Evolutionary conservation across 228 moss, liverwort and hornwort genomes (phyloP).

Genomic region (Sphagnum fallax): DNA sequence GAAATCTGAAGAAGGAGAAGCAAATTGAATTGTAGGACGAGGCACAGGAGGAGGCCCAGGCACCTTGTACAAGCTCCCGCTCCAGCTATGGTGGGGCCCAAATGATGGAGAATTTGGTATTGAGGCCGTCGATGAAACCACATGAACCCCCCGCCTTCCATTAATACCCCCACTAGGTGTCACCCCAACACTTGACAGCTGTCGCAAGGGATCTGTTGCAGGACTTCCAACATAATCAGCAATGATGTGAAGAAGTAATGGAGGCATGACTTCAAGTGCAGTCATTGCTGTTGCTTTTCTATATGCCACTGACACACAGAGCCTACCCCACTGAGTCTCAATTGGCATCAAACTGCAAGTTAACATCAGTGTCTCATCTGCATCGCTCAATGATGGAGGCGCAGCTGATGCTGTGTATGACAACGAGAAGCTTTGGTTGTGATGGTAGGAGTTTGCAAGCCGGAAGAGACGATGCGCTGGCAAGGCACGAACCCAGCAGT

Average conservation of each 20-base stretch:
- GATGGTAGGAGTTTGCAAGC: slow-evolving; percentile 79
- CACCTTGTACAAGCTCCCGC: slow-evolving; percentile 67
- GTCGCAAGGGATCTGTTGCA: slow-evolving; percentile 76
- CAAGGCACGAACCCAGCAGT: slow-evolving; percentile 84
- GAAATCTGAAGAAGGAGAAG: slow-evolving; percentile 65
- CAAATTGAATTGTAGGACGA: slow-evolving; percentile 49
- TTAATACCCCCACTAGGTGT: slow-evolving; percentile 64
- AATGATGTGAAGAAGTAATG: slow-evolving; percentile 70
- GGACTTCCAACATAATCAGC: slow-evolving; percentile 95
- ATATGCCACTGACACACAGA: slow-evolving; percentile 73
- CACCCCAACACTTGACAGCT: slow-evolving; percentile 73
- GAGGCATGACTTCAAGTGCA: slow-evolving; percentile 88
- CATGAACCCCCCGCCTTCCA: slow-evolving; percentile 73
- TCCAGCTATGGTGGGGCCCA: slow-evolving; percentile 95
- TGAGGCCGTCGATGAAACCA: slow-evolving; percentile 76
- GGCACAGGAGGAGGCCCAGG: slow-evolving; percentile 37
- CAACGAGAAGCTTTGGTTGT: slow-evolving; percentile 86
- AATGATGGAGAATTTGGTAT: slow-evolving; percentile 74
- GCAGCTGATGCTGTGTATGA: slow-evolving; percentile 66
- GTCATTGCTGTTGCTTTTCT: slow-evolving; percentile 91
- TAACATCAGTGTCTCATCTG: slow-evolving; percentile 81
- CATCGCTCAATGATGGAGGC: slow-evolving; percentile 50
- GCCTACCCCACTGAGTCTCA: slow-evolving; percentile 85
- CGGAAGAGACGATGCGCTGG: slow-evolving; percentile 89
- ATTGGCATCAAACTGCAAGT: slow-evolving; percentile 71